Conservation (phyloP, 352 stramenopile genomes). For the Phytophthora citrophthora region DNA sequence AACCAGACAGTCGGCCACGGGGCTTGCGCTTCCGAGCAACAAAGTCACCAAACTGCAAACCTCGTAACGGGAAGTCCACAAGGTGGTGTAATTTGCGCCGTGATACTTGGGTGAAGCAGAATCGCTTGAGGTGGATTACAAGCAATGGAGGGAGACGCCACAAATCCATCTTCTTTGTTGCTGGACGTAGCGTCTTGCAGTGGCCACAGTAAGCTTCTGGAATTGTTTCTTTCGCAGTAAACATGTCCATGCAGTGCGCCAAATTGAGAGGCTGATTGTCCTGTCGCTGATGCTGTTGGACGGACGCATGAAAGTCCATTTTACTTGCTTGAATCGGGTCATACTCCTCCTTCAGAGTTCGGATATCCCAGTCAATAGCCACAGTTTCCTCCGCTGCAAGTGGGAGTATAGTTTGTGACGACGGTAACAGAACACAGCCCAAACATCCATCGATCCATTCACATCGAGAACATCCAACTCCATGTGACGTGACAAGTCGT, state of each 20-base stretch:
- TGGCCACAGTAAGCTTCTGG: conserved; percentile 82
- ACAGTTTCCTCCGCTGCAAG: conserved; percentile 83
- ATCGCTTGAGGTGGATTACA: conserved; percentile 99
- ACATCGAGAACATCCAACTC: conserved; percentile 87
- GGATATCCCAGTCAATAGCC: conserved; percentile 91
- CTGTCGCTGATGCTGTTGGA: conserved; percentile 66
- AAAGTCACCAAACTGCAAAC: conserved; percentile 89
- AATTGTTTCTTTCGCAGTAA: conserved; percentile 83
- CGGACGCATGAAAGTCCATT: conserved; percentile 69
- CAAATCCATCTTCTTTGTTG: conserved; percentile 97
- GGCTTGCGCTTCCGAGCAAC: conserved; percentile 68
- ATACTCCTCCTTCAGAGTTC: conserved; percentile 87
- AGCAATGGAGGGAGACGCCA: conserved; percentile 97
- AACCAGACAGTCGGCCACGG: conserved; percentile 47
- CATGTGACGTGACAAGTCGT: conserved; percentile 80
- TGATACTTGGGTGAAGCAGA: conserved; percentile 95
- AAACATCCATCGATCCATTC: conserved; percentile 89
- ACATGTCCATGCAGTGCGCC: conserved; percentile 86
- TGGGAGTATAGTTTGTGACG: conserved; percentile 41
- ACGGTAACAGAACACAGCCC: conserved; percentile 81
- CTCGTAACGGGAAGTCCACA: conserved; percentile 95
- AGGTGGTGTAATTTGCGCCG: conserved; percentile 96
- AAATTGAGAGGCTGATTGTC: conserved; percentile 87
- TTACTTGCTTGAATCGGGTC: conserved; percentile 87
- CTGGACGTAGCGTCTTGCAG: conserved; percentile 91